Evolutionary conservation across 1,139 yeast species (phyloP).

Genomic region (Arxiozyma heterogenica): DNA sequence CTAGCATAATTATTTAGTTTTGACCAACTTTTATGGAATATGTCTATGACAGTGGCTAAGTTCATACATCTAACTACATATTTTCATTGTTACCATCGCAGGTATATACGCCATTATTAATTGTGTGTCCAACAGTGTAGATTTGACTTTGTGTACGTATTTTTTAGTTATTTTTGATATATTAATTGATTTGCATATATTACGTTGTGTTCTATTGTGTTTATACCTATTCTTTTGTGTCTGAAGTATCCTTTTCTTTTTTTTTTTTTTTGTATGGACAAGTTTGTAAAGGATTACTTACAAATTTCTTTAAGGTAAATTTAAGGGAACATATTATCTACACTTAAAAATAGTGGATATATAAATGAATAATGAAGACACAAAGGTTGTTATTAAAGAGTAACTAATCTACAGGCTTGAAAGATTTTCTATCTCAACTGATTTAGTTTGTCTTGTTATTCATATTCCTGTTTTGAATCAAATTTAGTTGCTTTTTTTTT

Average conservation of each 20-base stretch:
- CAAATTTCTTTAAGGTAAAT: neutral
- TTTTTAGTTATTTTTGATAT: neutral
- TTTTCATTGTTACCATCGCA: neutral
- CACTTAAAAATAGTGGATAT: too few relatives aligned
- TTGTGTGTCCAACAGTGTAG: neutral
- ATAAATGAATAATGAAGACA: too few relatives aligned
- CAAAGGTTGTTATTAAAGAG: neutral
- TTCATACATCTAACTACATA: neutral
- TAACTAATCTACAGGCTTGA: neutral
- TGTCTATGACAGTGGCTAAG: neutral
- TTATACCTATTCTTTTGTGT: neutral
- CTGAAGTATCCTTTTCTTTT: neutral
- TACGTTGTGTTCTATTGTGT: neutral
- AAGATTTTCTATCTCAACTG: too few relatives aligned
- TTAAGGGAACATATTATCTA: neutral
- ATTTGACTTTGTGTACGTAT: neutral
- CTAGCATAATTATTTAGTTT: neutral
- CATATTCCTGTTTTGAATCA: neutral
- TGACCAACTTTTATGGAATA: neutral
- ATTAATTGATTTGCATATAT: neutral
- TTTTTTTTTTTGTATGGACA: too few relatives aligned
- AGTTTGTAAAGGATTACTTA: neutral
- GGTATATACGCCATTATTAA: neutral
- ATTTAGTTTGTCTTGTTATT: neutral
- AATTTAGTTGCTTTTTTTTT: too few relatives aligned